Base-by-base conservation (phyloP, 352 stramenopile genomes). In the Peronospora farinosa region DNA sequence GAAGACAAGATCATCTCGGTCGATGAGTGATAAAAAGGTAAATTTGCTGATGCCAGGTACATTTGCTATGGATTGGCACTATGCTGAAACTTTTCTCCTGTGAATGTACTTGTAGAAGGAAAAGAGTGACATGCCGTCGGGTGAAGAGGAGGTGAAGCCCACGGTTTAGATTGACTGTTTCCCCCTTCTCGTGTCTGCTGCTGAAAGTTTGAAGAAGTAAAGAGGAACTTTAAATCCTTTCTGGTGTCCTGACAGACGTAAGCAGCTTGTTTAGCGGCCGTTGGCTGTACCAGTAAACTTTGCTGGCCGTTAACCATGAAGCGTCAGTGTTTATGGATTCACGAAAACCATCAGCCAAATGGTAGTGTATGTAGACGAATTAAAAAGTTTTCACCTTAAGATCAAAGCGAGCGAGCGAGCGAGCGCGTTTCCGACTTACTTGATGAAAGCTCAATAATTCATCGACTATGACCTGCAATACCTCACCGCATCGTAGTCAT, bases 1-100 rank as follows among this genome's bases (percentile, higher is more conserved):
- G 40, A 92, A 92, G 51, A 74, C 80, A 19, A 86, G 80, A 53
- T 86, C 76, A n/a, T 72, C 72, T 49, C 67, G 79, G 7, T 67
- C 61, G n/a, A 56, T 79, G 37, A 72, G 63, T 35, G 65, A 72
- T 65, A 47, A 90, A 78, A 65, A 88, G 84, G 74, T 80, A 80
- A 35, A 32, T 7, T 44, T 40, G 10, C 32, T 23, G 10, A 43
- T 13, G 21, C 30, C 28, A 32, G 28, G 10, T 32, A 12, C 28
- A 12, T 32, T 32, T 32, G 25, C 37, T 43, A 23, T 21, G 28
- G 40, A 10, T 39, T 17, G 7, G 6, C 5, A 33, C 37, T 57
- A 50, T n/a, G 8, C 10, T 50, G 23, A 28, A 28, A 45, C 19
- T 12, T 40, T 46, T 33, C 9, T 53, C 28, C 23, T 27, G 23